phyloP scores from a whole-genome alignment of 2,329 filamentous ascomycete species.

The Triangularia setosa region DNA sequence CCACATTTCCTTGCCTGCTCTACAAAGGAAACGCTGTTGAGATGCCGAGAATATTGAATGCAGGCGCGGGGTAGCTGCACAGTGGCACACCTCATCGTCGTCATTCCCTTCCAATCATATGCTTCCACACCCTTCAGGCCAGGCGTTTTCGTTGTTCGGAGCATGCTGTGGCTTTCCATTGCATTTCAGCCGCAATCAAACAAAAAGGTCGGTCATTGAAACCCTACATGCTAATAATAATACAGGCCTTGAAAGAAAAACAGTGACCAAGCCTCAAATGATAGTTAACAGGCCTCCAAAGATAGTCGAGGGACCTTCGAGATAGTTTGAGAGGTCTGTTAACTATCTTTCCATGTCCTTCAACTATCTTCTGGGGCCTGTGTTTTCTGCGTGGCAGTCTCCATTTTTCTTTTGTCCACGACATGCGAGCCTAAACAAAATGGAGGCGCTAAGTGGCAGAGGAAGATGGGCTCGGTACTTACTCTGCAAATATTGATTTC shows the following conservation, averaged over 20 bases:
- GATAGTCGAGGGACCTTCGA: no score
- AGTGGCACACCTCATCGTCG: neutral
- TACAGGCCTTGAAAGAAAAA: no score
- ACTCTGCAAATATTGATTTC: neutral
- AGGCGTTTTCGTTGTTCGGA: neutral
- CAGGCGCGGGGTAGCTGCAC: neutral
- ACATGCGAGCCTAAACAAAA: neutral
- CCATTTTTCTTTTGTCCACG: no score
- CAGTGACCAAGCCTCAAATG: no score
- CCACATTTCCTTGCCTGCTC: neutral
- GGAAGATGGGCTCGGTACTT: neutral
- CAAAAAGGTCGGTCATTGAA: neutral
- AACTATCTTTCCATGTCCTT: no score
- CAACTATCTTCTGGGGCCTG: no score
- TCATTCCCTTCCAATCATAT: neutral
- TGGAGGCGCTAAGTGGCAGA: neutral
- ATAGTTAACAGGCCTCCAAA: no score
- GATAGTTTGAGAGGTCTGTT: no score
- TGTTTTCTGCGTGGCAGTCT: no score
- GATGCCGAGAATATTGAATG: slow-evolving; percentile 4
- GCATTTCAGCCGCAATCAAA: neutral
- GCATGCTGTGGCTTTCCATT: neutral
- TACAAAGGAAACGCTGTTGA: neutral
- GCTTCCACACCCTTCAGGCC: neutral
- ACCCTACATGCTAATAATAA: no score